Base-by-base conservation (phyloP, 2,329 filamentous ascomycete genomes). In the Fusarium zealandicum region DNA sequence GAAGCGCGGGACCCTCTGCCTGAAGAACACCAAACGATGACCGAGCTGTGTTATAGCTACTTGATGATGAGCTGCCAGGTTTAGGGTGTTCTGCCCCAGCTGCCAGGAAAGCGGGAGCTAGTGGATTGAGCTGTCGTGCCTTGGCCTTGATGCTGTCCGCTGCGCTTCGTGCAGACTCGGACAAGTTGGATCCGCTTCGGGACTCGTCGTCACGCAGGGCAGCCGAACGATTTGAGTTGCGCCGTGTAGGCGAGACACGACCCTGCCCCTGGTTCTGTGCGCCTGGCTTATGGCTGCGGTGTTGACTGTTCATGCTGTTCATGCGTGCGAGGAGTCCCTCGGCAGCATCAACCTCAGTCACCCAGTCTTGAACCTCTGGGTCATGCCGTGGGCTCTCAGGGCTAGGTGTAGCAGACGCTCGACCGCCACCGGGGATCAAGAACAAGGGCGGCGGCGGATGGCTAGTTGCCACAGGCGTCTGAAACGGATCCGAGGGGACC, bases 291-390 rank as follows among this genome's bases (percentile, higher is more conserved):
- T 62, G 59, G 13, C 59, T 59, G 40, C 51, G 43, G 4, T 65
- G 59, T 9, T 7, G 6, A 25, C 22, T 25, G 22, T 25, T 25
- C 22, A 25, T 25, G 16, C 69, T 70, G 37, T 74, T 73, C 67
- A 79, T 76, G 39, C 76, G 77, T 3, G 77, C 73, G 14, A 85
- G 73, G 8, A 85, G 72, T 2, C 79, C 76, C 54, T 84, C 82
- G 1, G 80, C 78, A 3, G 78, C 80, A 54, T 85, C 82, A 2
- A 84, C 75, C 30, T 84, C 81, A 0, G 78, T 77, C 38, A 83
- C 81, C 83, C 83, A 86, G 56, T 81, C 80, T 50, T 81, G 80
- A 3, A 85, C 82, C 27, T 85, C 83, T 0, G 78, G 78, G 60
- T 85, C 80, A 32, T 69, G 65, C 27, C 70, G 64, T 4, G 64